Evolutionary conservation across 495 filamentous ascomycete species (phyloP), one percentile per base, ranked within the genome.

Genomic region (Xylaria scruposa): DNA sequence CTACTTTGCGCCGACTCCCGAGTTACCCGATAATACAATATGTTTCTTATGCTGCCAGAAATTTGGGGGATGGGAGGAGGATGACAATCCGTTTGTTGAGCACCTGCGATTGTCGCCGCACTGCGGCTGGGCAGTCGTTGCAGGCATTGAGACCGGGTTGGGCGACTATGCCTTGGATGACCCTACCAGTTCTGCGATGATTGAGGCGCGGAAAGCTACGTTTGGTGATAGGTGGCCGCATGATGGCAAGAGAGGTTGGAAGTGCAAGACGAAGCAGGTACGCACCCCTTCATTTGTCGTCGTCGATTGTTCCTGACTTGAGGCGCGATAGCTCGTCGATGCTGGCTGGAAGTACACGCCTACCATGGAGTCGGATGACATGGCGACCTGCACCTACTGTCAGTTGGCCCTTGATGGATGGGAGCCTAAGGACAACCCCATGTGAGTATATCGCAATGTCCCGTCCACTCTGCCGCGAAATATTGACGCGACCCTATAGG

Each of bases 261-360:
- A 91, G 60, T 95, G 94, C 80, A 94, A 97, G 78, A 90, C 90
- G 2, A 89, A 94, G 70, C 94, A 94, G 90, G 94, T 94, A 86
- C 36, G 82, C 33, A 19, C 24, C 44, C 62, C 64, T 38, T 24
- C 12, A 3, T 19, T 58, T 66, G 36, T 46, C n/a, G 7, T 51
- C n/a, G 1, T 63, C 24, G 44, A 38, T 21, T 59, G 49, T 31
- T 21, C 40, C 58, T 47, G 54, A 61, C 68, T 81, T 83, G 72
- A 83, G 67, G 40, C 29, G 49, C 12, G 56, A 51, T 74, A 98
- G 94, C 93, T 98, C 87, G 92, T 92, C 51, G 91, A 94, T 68
- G 93, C 92, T 8, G 96, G 96, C 19, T 99, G 95, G 94, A 93
- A 92, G 78, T 97, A 95, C 80, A 94, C 93, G 44, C 96, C 96